Evolutionary conservation across 768 basidiomycete species (phyloP).

Genomic region (Lentinula boryana): DNA sequence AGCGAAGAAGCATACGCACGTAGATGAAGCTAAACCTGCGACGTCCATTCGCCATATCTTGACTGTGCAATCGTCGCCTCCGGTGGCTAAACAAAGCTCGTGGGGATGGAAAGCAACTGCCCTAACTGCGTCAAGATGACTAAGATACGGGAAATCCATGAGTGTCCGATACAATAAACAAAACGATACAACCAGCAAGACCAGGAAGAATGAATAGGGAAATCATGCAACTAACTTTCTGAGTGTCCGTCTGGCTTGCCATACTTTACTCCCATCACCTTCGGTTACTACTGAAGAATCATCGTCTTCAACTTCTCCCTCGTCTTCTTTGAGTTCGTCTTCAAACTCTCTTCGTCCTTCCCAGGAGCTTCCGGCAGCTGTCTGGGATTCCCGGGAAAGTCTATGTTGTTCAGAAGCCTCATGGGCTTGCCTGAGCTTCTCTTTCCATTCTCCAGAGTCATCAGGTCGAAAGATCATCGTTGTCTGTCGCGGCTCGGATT

Average conservation of each 20-base stretch:
- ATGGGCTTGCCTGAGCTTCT: conserved; percentile 62
- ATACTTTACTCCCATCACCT: conserved; percentile 65
- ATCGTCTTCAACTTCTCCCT: conserved; percentile 60
- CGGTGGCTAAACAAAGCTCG: conserved; percentile 83
- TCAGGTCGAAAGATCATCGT: conserved; percentile 88
- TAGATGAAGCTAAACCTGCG: conserved; percentile 63
- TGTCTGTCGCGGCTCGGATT: conserved; percentile 46
- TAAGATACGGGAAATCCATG: conserved; percentile 24
- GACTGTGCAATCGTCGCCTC: conserved; percentile 91
- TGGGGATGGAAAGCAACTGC: conserved; percentile 86
- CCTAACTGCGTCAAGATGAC: conserved; percentile 91
- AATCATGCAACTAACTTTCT: conserved; percentile 64
- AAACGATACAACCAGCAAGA: neutral
- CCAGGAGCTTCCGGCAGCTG: conserved; percentile 41
- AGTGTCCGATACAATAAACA: conserved; percentile 7
- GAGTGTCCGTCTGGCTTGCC: conserved; percentile 83
- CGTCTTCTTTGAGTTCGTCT: conserved; percentile 67
- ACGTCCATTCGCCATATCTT: conserved; percentile 95
- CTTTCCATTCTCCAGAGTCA: conserved; percentile 81
- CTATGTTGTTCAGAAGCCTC: conserved; percentile 53
- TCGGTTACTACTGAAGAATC: conserved; percentile 61
- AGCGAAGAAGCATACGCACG: conserved; percentile 45
- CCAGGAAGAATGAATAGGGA: neutral
- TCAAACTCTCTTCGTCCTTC: conserved; percentile 51
- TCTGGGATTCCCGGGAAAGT: conserved; percentile 29